A percentile compares a stretch with the other conserved stretches of the same genome.
These are phyloP conservation scores for Acacia confusa DNA, from an alignment of 306 rosid genomes.

Conservation along the genomic window DNA sequence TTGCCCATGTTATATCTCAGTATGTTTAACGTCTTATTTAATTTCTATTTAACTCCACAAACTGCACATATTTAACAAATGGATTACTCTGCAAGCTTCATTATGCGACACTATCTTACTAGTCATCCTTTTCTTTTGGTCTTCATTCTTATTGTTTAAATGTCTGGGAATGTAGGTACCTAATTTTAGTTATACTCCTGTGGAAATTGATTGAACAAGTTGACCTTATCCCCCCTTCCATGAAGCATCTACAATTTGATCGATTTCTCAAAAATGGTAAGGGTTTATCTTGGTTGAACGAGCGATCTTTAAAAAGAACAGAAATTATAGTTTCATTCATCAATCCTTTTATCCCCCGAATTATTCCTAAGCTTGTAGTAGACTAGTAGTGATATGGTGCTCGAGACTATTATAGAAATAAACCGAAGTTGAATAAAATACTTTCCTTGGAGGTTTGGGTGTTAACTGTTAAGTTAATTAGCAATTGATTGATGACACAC, in stretches of 20 bases:
- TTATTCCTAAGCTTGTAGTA: neutral
- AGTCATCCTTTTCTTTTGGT: conserved; percentile 4
- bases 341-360: neutral
- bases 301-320: conserved; percentile 10
- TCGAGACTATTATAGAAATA: neutral
- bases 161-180: conserved; percentile 51
- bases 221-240: conserved; percentile 72
- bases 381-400: neutral
- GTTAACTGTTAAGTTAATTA: neutral
- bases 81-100: conserved; percentile 3
- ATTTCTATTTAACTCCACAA: neutral
- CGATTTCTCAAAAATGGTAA: conserved; percentile 77
- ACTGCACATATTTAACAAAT: neutral
- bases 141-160: conserved; percentile 12
- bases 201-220: conserved; percentile 70
- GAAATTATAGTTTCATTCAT: neutral
- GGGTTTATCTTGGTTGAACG: conserved; percentile 14
- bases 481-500: conserved; percentile 24
- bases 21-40: conserved; percentile 51
- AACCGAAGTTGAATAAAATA: neutral
- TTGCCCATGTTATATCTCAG: conserved; percentile 97
- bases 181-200: conserved; percentile 65
- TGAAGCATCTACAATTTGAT: conserved; percentile 67
- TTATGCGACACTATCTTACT: conserved; percentile 17
- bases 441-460: neutral